A percentile compares a stretch with the other conserved stretches of the same genome.
phyloP scores from a whole-genome alignment of 768 basidiomycete species.

The Scleroderma citrinum region DNA sequence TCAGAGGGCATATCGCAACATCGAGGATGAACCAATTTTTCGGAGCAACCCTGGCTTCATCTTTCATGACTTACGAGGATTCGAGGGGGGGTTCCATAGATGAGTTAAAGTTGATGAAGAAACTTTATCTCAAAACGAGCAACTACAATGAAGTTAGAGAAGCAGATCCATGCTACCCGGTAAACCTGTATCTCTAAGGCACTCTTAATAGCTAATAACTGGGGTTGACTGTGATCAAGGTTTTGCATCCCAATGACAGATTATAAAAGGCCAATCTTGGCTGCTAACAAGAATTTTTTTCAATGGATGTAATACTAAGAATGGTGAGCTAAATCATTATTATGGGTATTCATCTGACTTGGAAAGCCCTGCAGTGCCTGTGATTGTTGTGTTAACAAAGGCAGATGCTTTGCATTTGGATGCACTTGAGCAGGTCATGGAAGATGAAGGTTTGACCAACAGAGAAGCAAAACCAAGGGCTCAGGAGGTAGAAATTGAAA shows the following conservation, averaged over 20 bases:
- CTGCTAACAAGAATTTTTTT: slow-evolving; percentile 25
- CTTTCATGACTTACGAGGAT: slow-evolving; percentile 39
- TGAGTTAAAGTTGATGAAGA: slow-evolving; percentile 25
- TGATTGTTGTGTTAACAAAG: slow-evolving; percentile 35
- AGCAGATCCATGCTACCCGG: slow-evolving; percentile 37
- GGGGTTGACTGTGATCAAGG: slow-evolving; percentile 19
- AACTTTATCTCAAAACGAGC: slow-evolving; percentile 27
- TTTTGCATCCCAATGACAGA: slow-evolving; percentile 32
- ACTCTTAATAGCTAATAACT: slow-evolving; percentile 3
- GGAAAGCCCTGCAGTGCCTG: slow-evolving; percentile 33
- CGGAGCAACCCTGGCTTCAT: slow-evolving; percentile 17
- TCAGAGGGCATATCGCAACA: not conserved
- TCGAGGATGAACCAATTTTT: not conserved
- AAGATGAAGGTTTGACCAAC: slow-evolving; percentile 4
- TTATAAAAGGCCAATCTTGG: slow-evolving; percentile 17
- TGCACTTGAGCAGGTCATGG: slow-evolving; percentile 10
- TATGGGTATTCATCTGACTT: not conserved
- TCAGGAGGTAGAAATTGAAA: slow-evolving; percentile 7
- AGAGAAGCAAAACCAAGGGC: slow-evolving; percentile 9
- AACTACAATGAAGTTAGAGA: slow-evolving; percentile 6
- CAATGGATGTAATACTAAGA: slow-evolving; percentile 13
- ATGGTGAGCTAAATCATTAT: not conserved
- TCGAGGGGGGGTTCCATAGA: slow-evolving; percentile 29
- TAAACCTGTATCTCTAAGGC: not conserved
- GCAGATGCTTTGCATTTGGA: slow-evolving; percentile 25